These are phyloP conservation scores for Tolypocladium ovalisporum DNA, from an alignment of 2,329 filamentous ascomycete species.

Conservation along the genomic window DNA sequence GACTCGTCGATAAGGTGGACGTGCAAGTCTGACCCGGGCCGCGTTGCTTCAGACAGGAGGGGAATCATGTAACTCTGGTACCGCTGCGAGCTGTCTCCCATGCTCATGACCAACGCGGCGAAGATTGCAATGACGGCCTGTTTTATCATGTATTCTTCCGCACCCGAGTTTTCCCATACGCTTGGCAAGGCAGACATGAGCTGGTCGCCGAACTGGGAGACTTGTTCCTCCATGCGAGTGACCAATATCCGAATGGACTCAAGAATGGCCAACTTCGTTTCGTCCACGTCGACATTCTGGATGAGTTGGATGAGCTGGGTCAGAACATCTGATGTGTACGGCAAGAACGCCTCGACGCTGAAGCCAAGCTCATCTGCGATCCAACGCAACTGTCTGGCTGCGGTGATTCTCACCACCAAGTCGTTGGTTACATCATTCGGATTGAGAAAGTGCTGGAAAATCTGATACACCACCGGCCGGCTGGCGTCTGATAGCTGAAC, in stretches of 20 bases:
- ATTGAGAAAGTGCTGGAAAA: conserved; percentile 79
- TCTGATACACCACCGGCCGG: conserved; percentile 69
- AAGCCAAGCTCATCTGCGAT: conserved; percentile 83
- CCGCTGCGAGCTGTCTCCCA: conserved; percentile 65
- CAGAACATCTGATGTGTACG: conserved; percentile 65
- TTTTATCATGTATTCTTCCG: conserved; percentile 83
- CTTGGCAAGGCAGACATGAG: conserved; percentile 71
- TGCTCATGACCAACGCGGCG: conserved; percentile 71
- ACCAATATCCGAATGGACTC: conserved; percentile 78
- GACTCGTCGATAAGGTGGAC: conserved; percentile 86
- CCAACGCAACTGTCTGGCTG: conserved; percentile 71
- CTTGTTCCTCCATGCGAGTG: conserved; percentile 66
- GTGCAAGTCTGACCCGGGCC: conserved; percentile 63
- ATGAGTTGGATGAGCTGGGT: conserved; percentile 67
- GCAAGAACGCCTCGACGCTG: conserved; percentile 59
- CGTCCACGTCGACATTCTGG: conserved; percentile 66
- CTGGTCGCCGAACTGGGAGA: conserved; percentile 59
- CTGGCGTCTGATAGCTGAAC: conserved; percentile 61
- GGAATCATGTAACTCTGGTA: conserved; percentile 77
- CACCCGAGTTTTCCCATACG: conserved; percentile 73
- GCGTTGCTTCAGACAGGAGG: conserved; percentile 68
- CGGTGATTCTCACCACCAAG: conserved; percentile 82
- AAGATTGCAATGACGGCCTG: conserved; percentile 84
- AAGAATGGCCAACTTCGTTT: conserved; percentile 83
- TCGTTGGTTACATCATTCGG: conserved; percentile 72